Base-by-base conservation (phyloP, 345 rosid species). In the Cardamine chenopodiifolia region DNA sequence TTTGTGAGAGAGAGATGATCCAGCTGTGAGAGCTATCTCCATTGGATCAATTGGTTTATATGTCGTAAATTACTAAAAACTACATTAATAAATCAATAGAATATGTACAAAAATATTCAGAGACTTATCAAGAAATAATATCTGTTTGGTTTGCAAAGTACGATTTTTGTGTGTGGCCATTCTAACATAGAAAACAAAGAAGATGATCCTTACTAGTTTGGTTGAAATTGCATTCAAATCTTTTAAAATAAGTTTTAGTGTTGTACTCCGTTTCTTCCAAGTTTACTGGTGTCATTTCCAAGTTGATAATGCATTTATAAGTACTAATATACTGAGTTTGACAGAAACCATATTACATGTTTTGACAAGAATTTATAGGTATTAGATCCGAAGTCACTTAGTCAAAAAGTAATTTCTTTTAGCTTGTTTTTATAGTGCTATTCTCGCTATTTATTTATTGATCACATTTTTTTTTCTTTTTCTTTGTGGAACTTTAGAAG, bases 21-120 rank as follows among this genome's bases (percentile, higher is more conserved):
- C 79, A 76, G 75, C 79, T 76, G 65, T 68, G 72, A 66, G 61
- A 35, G 37, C 31, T 25, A 62, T 49, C 56, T 71, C 74, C 63
- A 52, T 34, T 57, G 56, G 39, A 76, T 76, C 74, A 22, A 68
- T 32, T 69, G 44, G 65, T 32, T 74, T 69, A 7, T 52, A 42
- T 14, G 47, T 29, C 55, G 4, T 5, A 20, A 29, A 1, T n/a
- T 15, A 5, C n/a, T n/a, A 8, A 3, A 18, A 40, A 50, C 25
- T 31, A 50, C 12, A 34, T 26, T 29, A 18, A 19, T 22, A 18
- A 40, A 40, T 18, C 29, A 68, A 6, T n/a, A 8, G 17, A 67
- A 37, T 55, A 40, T 20, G 20, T 40, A 19, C 20, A 29, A 28
- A 45, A 29, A 17, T 29, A 52, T 22, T 40, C 28, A 23, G 18